phyloP scores from a whole-genome alignment of 371 early-diverging fungal genomes.

The Haplosporangium sp. region DNA sequence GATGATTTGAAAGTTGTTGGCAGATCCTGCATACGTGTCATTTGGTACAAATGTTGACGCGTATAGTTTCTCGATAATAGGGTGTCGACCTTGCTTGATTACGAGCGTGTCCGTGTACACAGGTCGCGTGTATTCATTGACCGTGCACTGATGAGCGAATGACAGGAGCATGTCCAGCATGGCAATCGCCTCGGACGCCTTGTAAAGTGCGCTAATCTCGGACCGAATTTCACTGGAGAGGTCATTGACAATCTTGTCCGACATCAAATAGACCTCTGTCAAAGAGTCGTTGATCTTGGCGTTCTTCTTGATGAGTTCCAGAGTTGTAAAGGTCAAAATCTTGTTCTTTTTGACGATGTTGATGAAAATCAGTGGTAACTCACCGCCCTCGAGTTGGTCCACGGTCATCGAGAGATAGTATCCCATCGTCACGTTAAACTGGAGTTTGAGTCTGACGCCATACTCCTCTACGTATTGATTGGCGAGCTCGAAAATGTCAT shows the following conservation, averaged over 20 bases:
- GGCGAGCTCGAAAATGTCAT: conserved; percentile 84
- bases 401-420: conserved; percentile 68
- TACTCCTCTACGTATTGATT: conserved; percentile 68
- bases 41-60: conserved; percentile 76
- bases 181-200: conserved; percentile 83
- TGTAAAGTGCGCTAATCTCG: conserved; percentile 77
- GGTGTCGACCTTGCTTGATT: conserved; percentile 85
- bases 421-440: conserved; percentile 69
- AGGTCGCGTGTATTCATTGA: conserved; percentile 77
- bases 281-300: conserved; percentile 84
- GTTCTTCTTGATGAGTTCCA: conserved; percentile 76
- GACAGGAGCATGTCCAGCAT: conserved; percentile 84
- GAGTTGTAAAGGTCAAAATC: conserved; percentile 74
- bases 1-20: conserved; percentile 84
- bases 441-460: conserved; percentile 71
- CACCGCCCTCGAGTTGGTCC: conserved; percentile 51
- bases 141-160: conserved; percentile 74
- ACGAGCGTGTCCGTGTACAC: conserved; percentile 85
- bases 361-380: conserved; percentile 68
- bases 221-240: conserved; percentile 68
- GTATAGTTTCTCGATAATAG: conserved; percentile 74
- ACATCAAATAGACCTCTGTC: conserved; percentile 87
- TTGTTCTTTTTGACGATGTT: conserved; percentile 72
- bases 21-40: conserved; percentile 75
- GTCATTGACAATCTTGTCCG: conserved; percentile 78